phyloP scores from a whole-genome alignment of 78 protist genomes.

The slime mould (Dictyostelium discoideum) region DNA sequence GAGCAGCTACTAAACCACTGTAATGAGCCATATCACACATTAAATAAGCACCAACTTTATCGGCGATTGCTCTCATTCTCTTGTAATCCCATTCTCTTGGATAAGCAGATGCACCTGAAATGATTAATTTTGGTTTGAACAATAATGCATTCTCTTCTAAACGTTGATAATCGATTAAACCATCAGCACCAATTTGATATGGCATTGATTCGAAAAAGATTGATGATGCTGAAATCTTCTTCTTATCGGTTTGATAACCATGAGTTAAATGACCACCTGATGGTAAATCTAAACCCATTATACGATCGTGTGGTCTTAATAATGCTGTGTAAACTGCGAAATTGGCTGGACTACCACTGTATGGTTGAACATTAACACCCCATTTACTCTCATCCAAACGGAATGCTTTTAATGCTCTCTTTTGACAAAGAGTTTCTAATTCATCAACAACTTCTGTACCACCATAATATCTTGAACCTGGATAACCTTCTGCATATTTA shows the following conservation, averaged over 20 bases:
- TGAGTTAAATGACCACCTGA: slow-evolving; percentile 99
- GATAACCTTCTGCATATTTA: slow-evolving; percentile 99
- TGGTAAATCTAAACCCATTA: slow-evolving; percentile 99
- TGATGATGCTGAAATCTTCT: slow-evolving; percentile 96
- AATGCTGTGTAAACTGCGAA: slow-evolving; percentile 96
- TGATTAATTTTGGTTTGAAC: slow-evolving; percentile 97
- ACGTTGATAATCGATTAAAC: slow-evolving; percentile 97
- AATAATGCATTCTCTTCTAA: slow-evolving; percentile 91
- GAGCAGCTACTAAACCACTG: slow-evolving; percentile 98
- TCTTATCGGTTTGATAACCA: slow-evolving; percentile 97
- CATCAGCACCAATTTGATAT: slow-evolving; percentile 92
- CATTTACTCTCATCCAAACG: slow-evolving; percentile 92
- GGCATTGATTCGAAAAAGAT: slow-evolving; percentile 98
- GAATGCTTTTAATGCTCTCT: slow-evolving; percentile 97
- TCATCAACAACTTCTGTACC: slow-evolving; percentile 98
- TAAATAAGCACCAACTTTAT: slow-evolving; percentile 94
- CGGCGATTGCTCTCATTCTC: slow-evolving; percentile 78
- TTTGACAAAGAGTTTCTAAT: slow-evolving; percentile 94
- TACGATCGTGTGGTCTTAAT: slow-evolving; percentile 98
- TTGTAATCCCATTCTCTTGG: slow-evolving; percentile 98
- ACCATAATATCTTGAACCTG: slow-evolving; percentile 97
- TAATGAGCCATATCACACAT: slow-evolving; percentile 99
- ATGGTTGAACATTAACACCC: slow-evolving; percentile 99
- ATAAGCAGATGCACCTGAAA: slow-evolving; percentile 98
- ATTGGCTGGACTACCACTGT: slow-evolving; percentile 97